Evolutionary conservation across 805 yeast genomes (phyloP).

Genomic region (Pichia ethanolica): DNA sequence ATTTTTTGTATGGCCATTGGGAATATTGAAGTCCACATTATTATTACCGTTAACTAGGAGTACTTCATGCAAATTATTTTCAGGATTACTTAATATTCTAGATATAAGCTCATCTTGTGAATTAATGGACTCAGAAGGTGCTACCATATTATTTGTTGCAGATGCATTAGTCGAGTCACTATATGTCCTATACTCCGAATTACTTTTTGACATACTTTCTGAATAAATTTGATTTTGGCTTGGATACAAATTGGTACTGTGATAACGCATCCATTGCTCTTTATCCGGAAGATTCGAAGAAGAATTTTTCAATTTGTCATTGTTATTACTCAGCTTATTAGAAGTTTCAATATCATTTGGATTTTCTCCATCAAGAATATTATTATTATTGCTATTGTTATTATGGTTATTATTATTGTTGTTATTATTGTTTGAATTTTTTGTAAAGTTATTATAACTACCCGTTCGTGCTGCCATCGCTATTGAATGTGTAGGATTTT

Average conservation of each 20-base stretch:
- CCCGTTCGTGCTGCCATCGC: neutral
- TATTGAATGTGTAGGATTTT: neutral
- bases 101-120: neutral
- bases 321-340: too few species aligned
- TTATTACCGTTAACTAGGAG: too few species aligned
- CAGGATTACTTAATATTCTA: neutral
- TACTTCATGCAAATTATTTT: neutral
- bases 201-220: neutral
- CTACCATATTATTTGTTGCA: neutral
- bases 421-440: neutral
- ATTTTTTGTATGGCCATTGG: too few species aligned
- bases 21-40: too few species aligned
- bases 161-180: neutral
- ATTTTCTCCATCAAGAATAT: too few species aligned
- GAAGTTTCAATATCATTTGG: too few species aligned
- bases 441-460: neutral
- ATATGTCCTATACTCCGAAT: neutral
- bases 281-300: neutral
- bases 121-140: neutral
- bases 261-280: slow-evolving; percentile 1
- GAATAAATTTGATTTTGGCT: neutral
- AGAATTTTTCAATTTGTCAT: too few species aligned
- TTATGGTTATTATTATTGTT: neutral
- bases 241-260: neutral
- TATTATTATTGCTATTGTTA: neutral